Evolutionary conservation across 495 filamentous ascomycete species (phyloP).

Genomic region (Aspergillus asperescens): DNA sequence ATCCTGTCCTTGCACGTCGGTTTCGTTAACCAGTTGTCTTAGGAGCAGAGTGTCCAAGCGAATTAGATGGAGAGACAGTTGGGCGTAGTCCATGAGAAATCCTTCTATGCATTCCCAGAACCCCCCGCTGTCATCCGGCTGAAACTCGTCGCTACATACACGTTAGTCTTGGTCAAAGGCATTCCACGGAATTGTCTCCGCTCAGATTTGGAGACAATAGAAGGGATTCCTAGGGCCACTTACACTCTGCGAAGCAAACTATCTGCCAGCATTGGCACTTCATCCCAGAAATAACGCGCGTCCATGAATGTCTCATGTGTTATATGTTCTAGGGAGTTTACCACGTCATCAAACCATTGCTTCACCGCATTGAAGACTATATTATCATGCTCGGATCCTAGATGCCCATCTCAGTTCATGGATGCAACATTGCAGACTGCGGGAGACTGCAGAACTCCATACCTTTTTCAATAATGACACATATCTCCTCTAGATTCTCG

Average conservation of each 20-base stretch:
- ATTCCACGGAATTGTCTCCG: neutral
- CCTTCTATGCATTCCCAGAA: conserved; percentile 30
- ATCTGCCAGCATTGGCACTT: conserved; percentile 42
- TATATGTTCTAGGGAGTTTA: conserved; percentile 27
- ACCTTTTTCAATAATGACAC: conserved; percentile 43
- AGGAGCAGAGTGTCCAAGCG: conserved; percentile 29
- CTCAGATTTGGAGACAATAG: neutral
- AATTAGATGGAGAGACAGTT: conserved; percentile 33
- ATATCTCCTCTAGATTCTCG: conserved; percentile 38
- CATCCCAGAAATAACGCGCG: conserved; percentile 50
- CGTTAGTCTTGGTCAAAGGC: neutral
- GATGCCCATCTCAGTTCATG: conserved; percentile 8
- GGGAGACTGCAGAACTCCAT: conserved; percentile 5
- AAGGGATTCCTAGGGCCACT: conserved; percentile 1
- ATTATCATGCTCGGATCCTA: conserved; percentile 29
- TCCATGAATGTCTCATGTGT: conserved; percentile 27
- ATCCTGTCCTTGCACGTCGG: conserved; percentile 23
- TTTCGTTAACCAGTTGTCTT: conserved; percentile 21
- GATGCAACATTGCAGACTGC: neutral
- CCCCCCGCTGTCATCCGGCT: conserved; percentile 25
- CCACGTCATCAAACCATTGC: conserved; percentile 33
- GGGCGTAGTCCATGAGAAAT: conserved; percentile 32
- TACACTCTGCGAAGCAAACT: conserved; percentile 42
- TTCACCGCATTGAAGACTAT: conserved; percentile 26
- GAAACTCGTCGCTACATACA: conserved; percentile 25